Evolutionary conservation across 2,329 filamentous ascomycete species (phyloP), one percentile per base, ranked within the genome.

Genomic region (Zarea fungicola): DNA sequence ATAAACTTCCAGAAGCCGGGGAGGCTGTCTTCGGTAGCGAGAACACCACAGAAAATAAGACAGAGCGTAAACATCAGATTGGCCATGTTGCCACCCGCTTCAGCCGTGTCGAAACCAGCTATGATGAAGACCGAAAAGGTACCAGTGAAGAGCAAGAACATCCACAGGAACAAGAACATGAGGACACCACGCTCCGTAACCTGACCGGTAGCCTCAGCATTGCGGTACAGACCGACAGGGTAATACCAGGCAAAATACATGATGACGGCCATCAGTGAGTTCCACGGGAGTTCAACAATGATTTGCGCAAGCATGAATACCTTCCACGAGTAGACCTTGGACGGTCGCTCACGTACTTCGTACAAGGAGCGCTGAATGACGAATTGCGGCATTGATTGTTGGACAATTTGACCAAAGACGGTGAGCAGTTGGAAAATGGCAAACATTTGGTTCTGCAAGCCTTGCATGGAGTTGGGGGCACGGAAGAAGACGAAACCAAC

Each of bases 221-320:
- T 91, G 51, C 70, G 67, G 65, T 89, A 82, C 9, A 93, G 77
- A 2, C 87, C 88, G 48, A 95, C 80, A 1, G 89, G 88, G 63
- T 91, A 96, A 73, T 95, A 96, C 80, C 87, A 92, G 64, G 76
- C 83, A 60, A 89, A 76, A 73, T 75, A 95, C 71, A 91, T 84
- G 55, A 95, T 69, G n/a, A 84, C 75, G 4, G 82, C 80, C 76
- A 87, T 84, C 36, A 93, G 67, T 0, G 83, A 78, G 62, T 95
- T 89, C 84, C 87, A 96, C 0, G 89, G 88, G 2, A 96, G 71
- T 65, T 96, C 91, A 51, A 92, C 88, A 25, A 90, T 69, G 55
- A 96, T 86, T 65, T 91, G 87, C 50, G 85, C 82, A 25, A 92
- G 71, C 76, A 95, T 87, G 62, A 95, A 95, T 5, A 89, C 81